A percentile compares a stretch with the other conserved stretches of the same genome.
Evolutionary conservation across 495 filamentous ascomycete species (phyloP).

Genomic region (Staphylotrichum tortipilum): DNA sequence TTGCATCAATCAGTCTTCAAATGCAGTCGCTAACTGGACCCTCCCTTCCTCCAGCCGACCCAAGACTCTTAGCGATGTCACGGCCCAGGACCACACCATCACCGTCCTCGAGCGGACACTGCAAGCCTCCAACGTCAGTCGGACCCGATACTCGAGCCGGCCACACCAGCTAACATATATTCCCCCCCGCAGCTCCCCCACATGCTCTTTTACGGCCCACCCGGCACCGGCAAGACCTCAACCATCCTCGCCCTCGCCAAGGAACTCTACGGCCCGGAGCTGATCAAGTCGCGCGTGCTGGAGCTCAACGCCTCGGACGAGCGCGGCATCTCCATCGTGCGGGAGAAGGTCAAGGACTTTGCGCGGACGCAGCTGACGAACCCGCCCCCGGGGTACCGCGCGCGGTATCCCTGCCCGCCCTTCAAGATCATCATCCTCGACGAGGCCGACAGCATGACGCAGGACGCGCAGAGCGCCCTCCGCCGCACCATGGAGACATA

Average conservation of each 20-base stretch:
- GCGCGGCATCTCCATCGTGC: slow-evolving; percentile 91
- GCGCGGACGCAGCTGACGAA: slow-evolving; percentile 88
- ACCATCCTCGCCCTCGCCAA: slow-evolving; percentile 93
- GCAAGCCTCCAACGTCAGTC: slow-evolving; percentile 75
- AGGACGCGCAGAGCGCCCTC: slow-evolving; percentile 90
- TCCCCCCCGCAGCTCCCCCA: slow-evolving; percentile 66
- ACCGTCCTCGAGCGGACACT: slow-evolving; percentile 84
- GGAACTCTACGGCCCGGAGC: slow-evolving; percentile 91
- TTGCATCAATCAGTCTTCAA: too few species aligned
- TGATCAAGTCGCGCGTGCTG: slow-evolving; percentile 88
- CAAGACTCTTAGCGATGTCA: slow-evolving; percentile 86
- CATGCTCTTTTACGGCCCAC: slow-evolving; percentile 99
- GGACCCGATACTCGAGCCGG: not conserved
- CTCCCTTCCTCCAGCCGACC: too few species aligned
- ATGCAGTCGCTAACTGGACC: slow-evolving; percentile 6
- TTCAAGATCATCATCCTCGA: slow-evolving; percentile 98
- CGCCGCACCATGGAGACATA: slow-evolving; percentile 97
- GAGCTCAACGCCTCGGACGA: slow-evolving; percentile 99
- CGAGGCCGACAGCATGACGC: slow-evolving; percentile 97
- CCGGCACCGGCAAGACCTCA: slow-evolving; percentile 97
- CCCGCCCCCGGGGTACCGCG: slow-evolving; percentile 56
- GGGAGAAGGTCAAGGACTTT: slow-evolving; percentile 98
- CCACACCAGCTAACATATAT: not conserved
- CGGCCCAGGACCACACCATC: slow-evolving; percentile 95
- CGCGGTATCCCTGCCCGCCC: slow-evolving; percentile 83